A percentile compares a stretch with the other conserved stretches of the same genome.
Conservation (phyloP, 768 basidiomycete species). For the Rhizopogon vulgaris region DNA sequence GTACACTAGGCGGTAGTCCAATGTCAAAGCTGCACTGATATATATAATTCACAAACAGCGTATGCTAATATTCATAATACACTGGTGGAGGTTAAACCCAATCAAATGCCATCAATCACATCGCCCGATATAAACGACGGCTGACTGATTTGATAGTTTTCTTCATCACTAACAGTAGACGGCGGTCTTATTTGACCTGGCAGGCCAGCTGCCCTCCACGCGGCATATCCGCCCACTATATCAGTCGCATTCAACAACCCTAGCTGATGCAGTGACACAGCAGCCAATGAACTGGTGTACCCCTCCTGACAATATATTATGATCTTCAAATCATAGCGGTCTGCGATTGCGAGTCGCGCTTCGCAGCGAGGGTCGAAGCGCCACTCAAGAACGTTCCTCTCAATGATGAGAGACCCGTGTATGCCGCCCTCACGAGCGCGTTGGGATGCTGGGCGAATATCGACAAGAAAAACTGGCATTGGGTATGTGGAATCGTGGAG, state of each 20-base stretch:
- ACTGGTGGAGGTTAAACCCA: background rate
- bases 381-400: constrained; percentile 77
- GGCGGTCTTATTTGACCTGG: constrained; percentile 41
- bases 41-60: too few species aligned
- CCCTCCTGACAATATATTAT: constrained; percentile 77
- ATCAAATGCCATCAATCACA: constrained; percentile 1
- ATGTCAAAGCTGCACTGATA: too few species aligned
- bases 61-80: background rate
- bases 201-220: constrained; percentile 64
- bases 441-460: constrained; percentile 64
- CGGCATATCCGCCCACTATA: constrained; percentile 66
- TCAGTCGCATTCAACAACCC: constrained; percentile 74
- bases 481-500: constrained; percentile 45
- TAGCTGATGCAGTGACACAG: constrained; percentile 59
- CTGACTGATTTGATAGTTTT: constrained; percentile 26
- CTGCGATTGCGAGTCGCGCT: constrained; percentile 56
- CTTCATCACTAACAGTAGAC: constrained; percentile 21
- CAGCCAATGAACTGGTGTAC: constrained; percentile 67
- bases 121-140: constrained; percentile 18
- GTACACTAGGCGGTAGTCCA: too few species aligned
- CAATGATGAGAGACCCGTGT: constrained; percentile 63
- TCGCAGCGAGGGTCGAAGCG: constrained; percentile 66
- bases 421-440: constrained; percentile 54
- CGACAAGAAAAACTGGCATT: constrained; percentile 69
- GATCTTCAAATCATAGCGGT: constrained; percentile 68